Evolutionary conservation across 495 filamentous ascomycete species (phyloP).

Genomic region (Penicillium salamii): DNA sequence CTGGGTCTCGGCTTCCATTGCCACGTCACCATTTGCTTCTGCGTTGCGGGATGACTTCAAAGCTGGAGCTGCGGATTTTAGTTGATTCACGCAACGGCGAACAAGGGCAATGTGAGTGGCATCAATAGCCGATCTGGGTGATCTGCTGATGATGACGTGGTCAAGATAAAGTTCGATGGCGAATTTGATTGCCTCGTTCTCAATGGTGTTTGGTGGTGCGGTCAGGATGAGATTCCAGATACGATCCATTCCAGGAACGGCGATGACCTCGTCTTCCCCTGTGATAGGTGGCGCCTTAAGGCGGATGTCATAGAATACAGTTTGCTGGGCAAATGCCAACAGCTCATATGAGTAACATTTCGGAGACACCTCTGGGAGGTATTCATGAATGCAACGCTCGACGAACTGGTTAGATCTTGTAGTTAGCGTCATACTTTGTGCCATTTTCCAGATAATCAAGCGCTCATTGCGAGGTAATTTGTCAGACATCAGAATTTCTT

Average conservation of each 20-base stretch:
- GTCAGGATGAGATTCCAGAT: slow-evolving; percentile 81
- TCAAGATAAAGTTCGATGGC: slow-evolving; percentile 78
- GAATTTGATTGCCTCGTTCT: slow-evolving; percentile 60
- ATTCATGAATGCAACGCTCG: slow-evolving; percentile 60
- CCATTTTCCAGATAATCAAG: slow-evolving; percentile 62
- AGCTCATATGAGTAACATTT: slow-evolving; percentile 63
- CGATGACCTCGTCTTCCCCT: slow-evolving; percentile 44
- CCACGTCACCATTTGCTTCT: slow-evolving; percentile 39
- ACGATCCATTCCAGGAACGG: slow-evolving; percentile 65
- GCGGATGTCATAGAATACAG: slow-evolving; percentile 46
- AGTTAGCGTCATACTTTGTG: slow-evolving; percentile 47
- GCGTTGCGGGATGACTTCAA: slow-evolving; percentile 49
- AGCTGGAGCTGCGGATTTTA: slow-evolving; percentile 63
- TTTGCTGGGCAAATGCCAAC: slow-evolving; percentile 63
- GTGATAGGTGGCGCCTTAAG: slow-evolving; percentile 36
- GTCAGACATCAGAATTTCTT: slow-evolving; percentile 59
- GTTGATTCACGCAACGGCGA: slow-evolving; percentile 71
- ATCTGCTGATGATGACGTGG: slow-evolving; percentile 36
- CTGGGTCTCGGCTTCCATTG: slow-evolving; percentile 46
- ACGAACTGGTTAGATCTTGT: slow-evolving; percentile 59
- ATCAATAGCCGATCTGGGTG: slow-evolving; percentile 50
- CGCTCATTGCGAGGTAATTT: slow-evolving; percentile 55
- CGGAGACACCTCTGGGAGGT: slow-evolving; percentile 62
- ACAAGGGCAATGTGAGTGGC: slow-evolving; percentile 77
- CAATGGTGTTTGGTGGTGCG: slow-evolving; percentile 66